Base-by-base conservation (phyloP, 2,329 filamentous ascomycete species). In the Huntiella savannae region DNA sequence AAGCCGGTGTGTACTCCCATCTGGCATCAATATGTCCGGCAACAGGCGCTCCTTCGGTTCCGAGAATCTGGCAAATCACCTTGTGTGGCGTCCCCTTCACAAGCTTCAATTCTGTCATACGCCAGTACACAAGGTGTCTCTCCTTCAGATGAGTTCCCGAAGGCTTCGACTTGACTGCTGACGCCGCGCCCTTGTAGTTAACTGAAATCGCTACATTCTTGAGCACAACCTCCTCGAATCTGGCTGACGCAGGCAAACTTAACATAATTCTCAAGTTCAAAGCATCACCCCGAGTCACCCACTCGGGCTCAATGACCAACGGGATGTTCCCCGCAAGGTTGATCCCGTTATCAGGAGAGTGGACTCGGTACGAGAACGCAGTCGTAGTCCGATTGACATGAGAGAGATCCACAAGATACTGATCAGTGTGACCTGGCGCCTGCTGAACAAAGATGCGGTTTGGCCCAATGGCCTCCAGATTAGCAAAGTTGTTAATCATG, bases 321-420 rank as follows among this genome's bases (percentile, higher is more conserved):
- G 87, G 86, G 8, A 80, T 79, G 54, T 83, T 77, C 3, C 64
- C 57, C 4, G 61, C 62, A 4, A 71, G 60, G 2, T 60, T 52
- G 1, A 61, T 51, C 4, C 61, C 54, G n/a, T 72, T 67, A 13
- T 73, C 68, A 32, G 86, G 77, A 28, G 82, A 62, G 53, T 91
- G 83, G 8, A 95, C 68, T 55, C 87, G 82, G 61, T 96, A 98
- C 50, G 91, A 93, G 65, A 98, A 96, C 5, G 81, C 88, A 5
- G 88, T 77, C 0, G 79, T 73, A 1, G 83, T 79, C 55, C 79
- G 76, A 54, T 77, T 69, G 51, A 95, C 72, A 57, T 79, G 76
- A 11, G 76, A 69, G 5, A 91, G 63, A 51, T 87, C 75, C 32
- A 98, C 65, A 0, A 67, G 73, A 62, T 92, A 98, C 57, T 88